Evolutionary conservation across 495 filamentous ascomycete species (phyloP).

Genomic region (Daldinia caldariorum): DNA sequence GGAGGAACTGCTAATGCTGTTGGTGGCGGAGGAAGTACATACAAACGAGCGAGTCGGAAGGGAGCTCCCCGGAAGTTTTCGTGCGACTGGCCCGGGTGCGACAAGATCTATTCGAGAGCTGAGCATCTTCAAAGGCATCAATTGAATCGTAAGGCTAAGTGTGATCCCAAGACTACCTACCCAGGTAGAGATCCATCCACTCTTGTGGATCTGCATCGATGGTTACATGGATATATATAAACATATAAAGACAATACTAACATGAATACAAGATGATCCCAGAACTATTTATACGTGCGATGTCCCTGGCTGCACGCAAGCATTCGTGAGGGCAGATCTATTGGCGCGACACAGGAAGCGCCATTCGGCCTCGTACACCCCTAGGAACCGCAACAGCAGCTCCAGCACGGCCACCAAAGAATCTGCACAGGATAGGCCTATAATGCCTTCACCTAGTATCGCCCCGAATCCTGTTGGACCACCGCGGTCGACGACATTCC

Average conservation of each 20-base stretch:
- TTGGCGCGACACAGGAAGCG: constrained; percentile 90
- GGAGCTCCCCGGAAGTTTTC: constrained; percentile 69
- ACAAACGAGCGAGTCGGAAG: constrained; percentile 62
- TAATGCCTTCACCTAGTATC: constrained; percentile 45
- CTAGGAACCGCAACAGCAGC: constrained; percentile 86
- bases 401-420: constrained; percentile 63
- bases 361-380: constrained; percentile 89
- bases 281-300: constrained; percentile 96
- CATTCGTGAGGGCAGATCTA: constrained; percentile 93
- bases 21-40: constrained; percentile 27
- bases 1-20: constrained; percentile 11
- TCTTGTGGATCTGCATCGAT: constrained; percentile 35
- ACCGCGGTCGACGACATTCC: constrained; percentile 49
- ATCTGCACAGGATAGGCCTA: constrained; percentile 42
- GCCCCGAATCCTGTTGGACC: constrained; percentile 45
- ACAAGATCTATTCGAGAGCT: constrained; percentile 93
- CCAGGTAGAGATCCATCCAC: constrained; percentile 4
- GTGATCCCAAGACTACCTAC: background rate
- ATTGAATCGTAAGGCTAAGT: constrained; percentile 54
- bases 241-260: constrained; percentile 63
- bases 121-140: constrained; percentile 81
- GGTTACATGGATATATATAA: background rate
- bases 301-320: constrained; percentile 84
- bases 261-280: constrained; percentile 78
- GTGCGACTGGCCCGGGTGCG: constrained; percentile 85